Base-by-base conservation (phyloP, 1,139 yeast species). In the Magnusiomyces fungicola region DNA sequence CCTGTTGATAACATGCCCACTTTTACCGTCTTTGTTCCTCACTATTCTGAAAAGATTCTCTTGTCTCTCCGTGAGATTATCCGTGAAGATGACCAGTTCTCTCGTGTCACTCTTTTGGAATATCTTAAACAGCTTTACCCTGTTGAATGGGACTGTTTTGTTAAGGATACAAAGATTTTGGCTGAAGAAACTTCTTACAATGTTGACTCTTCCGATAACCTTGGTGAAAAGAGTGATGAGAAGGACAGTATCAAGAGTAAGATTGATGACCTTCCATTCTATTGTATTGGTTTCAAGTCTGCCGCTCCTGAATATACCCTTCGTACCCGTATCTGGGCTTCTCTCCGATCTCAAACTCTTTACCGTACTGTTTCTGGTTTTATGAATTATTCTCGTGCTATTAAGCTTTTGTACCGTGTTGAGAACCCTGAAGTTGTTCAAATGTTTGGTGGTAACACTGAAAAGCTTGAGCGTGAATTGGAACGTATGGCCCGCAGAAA, bases 1-100 rank as follows among this genome's bases (percentile, higher is more conserved):
- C 98, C 98, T 37, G 97, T 92, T 60, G 98, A 92, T 71, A 92
- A 92, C 75, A 92, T 92, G 98, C 98, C 98, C 55, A 92, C 97
- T 12, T 92, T 92, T 69, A 89, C 97, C 48, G 98, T 92, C 49
- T 78, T 92, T 73, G 90, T 95, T 62, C 98, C 98, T 67, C 98
- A 92, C 69, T 92, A 92, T 73, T 81, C 96, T 56, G 98, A 92
- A 76, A 92, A 94, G 83, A 90, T 92, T 62, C 77, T 92, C 66
- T 75, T 92, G 55, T 89, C 97, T 38, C 78, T 92, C 68, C 87
- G 96, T 71, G 98, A 92, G 73, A 92, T 92, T 71, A 92, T 92
- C 65, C 88, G 97, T 70, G 98, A 92, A 73, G 98, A 92, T 69
- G 97, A 94, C 69, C 97, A 92, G 72, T 90, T 87, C 70, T 88